phyloP scores from a whole-genome alignment of 2,329 filamentous ascomycete genomes.

The Talaromyces atroroseus region DNA sequence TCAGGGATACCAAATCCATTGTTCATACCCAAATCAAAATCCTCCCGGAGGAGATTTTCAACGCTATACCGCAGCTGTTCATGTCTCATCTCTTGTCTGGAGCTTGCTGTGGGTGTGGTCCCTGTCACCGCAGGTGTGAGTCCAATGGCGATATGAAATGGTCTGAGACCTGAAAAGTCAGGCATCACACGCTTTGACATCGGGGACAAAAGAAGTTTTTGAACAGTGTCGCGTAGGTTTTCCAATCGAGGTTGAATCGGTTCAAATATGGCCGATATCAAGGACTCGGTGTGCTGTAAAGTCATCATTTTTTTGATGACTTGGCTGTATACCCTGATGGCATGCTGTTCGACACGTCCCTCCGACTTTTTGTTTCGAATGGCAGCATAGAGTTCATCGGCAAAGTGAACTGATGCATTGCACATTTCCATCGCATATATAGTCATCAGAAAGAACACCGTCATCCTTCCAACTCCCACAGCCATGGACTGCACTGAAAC shows the following conservation, averaged over 20 bases:
- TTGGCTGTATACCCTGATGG: background rate
- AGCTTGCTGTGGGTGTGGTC: background rate
- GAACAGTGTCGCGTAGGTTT: background rate
- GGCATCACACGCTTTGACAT: background rate
- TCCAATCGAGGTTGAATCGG: background rate
- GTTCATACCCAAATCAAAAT: constrained; percentile 1
- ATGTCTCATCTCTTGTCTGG: background rate
- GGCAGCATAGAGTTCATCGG: constrained; percentile 10
- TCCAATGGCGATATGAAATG: constrained; percentile 9
- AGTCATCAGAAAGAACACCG: constrained; percentile 17
- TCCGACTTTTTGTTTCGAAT: constrained; percentile 9
- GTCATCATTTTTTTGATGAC: background rate
- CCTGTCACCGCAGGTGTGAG: background rate
- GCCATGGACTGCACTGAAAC: constrained; percentile 14
- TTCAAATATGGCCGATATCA: constrained; percentile 3
- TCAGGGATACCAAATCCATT: background rate
- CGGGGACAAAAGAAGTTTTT: background rate
- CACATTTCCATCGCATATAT: constrained; percentile 16
- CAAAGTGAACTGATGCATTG: constrained; percentile 17
- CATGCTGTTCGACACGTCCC: background rate
- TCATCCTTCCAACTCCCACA: constrained; percentile 10
- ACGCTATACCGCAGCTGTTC: background rate
- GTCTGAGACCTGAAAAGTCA: background rate
- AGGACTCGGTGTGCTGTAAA: background rate
- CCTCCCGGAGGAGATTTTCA: constrained; percentile 1